A percentile compares a stretch with the other conserved stretches of the same genome.
Evolutionary conservation across 805 yeast species (phyloP).

Genomic region (Candida schatavii): DNA sequence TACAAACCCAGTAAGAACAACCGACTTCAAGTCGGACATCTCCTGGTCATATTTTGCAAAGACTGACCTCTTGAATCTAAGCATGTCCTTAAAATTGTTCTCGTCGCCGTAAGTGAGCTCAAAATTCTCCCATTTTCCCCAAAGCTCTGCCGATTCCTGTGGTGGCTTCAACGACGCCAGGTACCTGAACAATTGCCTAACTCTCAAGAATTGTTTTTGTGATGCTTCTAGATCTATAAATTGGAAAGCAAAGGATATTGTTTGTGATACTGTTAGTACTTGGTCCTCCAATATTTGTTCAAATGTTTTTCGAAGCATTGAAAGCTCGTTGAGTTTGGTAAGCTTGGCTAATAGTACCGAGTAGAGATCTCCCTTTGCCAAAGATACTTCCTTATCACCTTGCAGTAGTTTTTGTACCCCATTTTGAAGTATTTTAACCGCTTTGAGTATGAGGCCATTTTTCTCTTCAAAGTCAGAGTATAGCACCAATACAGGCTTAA

Average conservation of each 20-base stretch:
- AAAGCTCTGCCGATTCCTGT: constrained; percentile 22
- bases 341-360: not conserved
- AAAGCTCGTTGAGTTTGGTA: constrained; percentile 13
- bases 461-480: constrained; percentile 64
- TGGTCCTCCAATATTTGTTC: constrained; percentile 41
- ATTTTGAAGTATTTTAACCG: constrained; percentile 28
- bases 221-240: constrained; percentile 59
- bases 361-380: not conserved
- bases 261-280: constrained; percentile 39
- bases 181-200: constrained; percentile 56
- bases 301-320: constrained; percentile 34
- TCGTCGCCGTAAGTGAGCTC: constrained; percentile 74
- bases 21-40: constrained; percentile 12
- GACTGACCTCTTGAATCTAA: constrained; percentile 52
- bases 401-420: constrained; percentile 9
- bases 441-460: constrained; percentile 48
- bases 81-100: constrained; percentile 69
- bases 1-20: constrained; percentile 48
- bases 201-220: constrained; percentile 54
- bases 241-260: constrained; percentile 44
- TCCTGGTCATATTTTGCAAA: constrained; percentile 17
- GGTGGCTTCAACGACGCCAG: constrained; percentile 24
- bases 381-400: not conserved
- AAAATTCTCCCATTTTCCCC: constrained; percentile 73
- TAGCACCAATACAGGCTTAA: constrained; percentile 47